phyloP scores from a whole-genome alignment of 371 early-diverging fungal genomes.

The Nematocida ausubeli region DNA sequence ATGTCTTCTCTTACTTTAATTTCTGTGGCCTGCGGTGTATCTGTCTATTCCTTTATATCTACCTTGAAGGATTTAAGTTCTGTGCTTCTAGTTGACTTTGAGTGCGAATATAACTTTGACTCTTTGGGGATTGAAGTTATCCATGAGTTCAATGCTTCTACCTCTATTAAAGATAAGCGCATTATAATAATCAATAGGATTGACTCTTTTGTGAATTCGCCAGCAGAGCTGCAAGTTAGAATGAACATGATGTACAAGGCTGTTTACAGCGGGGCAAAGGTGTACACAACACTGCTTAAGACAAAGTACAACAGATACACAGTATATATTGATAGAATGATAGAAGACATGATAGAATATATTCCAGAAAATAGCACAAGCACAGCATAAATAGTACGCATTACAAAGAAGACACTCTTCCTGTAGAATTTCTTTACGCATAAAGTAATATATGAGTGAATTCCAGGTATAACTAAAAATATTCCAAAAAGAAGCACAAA shows the following conservation, averaged over 20 bases:
- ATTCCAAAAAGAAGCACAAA: too few relatives aligned
- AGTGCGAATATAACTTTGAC: slow-evolving; percentile 36
- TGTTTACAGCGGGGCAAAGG: slow-evolving; percentile 4
- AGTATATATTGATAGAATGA: slow-evolving; percentile 9
- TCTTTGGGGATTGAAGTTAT: not conserved
- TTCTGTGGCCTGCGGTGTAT: too few relatives aligned
- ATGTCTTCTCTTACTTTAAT: too few relatives aligned
- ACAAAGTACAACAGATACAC: not conserved
- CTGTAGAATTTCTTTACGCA: too few relatives aligned
- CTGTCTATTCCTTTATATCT: slow-evolving; percentile 1
- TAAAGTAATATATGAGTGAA: too few relatives aligned
- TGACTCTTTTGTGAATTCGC: not conserved
- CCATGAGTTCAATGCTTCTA: not conserved
- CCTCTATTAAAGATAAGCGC: not conserved
- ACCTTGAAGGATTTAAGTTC: not conserved
- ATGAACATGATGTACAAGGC: slow-evolving; percentile 7
- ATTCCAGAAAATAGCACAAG: too few relatives aligned
- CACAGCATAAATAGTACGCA: too few relatives aligned
- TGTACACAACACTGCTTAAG: not conserved
- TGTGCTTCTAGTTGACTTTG: slow-evolving; percentile 37
- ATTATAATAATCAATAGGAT: slow-evolving; percentile 27
- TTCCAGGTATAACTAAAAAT: too few relatives aligned
- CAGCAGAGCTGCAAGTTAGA: slow-evolving; percentile 13
- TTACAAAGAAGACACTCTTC: too few relatives aligned
- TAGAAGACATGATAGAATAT: not conserved